phyloP scores from a whole-genome alignment of 164 flowering plant genomes.

The Aristolochia californica region DNA sequence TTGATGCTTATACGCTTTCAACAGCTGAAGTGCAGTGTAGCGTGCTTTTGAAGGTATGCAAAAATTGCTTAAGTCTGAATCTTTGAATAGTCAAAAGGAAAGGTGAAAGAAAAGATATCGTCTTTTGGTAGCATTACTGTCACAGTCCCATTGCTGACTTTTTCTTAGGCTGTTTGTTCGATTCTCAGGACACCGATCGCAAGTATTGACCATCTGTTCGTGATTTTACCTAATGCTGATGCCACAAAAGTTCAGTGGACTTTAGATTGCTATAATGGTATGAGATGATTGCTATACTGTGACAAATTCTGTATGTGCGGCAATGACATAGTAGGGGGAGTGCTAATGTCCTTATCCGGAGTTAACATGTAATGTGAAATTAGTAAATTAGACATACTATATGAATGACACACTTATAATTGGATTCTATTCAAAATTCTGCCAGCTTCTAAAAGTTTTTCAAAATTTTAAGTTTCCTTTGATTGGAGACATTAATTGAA shows the following conservation, averaged over 20 bases:
- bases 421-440: neutral
- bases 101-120: neutral
- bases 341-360: too few relatives aligned
- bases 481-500: too few relatives aligned
- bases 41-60: constrained; percentile 76
- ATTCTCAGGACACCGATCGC: constrained; percentile 81
- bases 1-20: constrained; percentile 53
- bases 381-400: too few relatives aligned
- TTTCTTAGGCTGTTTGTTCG: constrained; percentile 69
- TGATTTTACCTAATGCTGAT: constrained; percentile 53
- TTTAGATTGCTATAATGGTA: constrained; percentile 65
- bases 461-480: neutral
- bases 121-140: neutral
- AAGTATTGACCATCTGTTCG: constrained; percentile 52
- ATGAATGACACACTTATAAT: too few relatives aligned
- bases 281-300: too few relatives aligned
- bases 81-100: neutral
- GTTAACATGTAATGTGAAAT: too few relatives aligned
- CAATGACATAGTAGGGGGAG: too few relatives aligned
- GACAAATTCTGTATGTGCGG: too few relatives aligned
- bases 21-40: constrained; percentile 63
- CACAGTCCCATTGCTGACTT: constrained; percentile 4
- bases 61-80: neutral
- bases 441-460: neutral
- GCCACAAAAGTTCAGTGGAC: constrained; percentile 81